Evolutionary conservation across 225 moss, liverwort and hornwort species (phyloP).

Genomic region (Polytrichum commune): DNA sequence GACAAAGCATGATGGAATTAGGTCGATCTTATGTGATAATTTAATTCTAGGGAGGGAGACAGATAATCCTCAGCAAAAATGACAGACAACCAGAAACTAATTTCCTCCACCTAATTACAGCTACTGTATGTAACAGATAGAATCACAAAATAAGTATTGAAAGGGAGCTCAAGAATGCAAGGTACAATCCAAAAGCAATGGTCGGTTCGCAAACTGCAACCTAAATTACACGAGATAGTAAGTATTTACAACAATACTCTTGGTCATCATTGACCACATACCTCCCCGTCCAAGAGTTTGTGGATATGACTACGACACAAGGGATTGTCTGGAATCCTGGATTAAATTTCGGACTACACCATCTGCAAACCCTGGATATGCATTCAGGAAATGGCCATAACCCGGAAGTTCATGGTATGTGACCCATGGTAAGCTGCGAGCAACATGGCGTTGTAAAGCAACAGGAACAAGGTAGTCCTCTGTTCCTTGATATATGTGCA

Average conservation of each 20-base stretch:
- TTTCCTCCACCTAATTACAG: too few relatives aligned
- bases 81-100: too few relatives aligned
- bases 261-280: background rate
- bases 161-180: too few relatives aligned
- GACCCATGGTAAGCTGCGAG: slow-evolving; percentile 69
- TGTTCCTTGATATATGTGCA: slow-evolving; percentile 87
- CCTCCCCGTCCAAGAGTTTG: background rate
- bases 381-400: slow-evolving; percentile 60
- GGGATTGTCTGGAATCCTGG: slow-evolving; percentile 19
- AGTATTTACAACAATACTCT: background rate
- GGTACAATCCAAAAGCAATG: too few relatives aligned
- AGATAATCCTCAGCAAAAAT: too few relatives aligned
- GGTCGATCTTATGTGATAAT: too few relatives aligned
- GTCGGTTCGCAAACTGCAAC: too few relatives aligned
- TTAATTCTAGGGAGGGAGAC: too few relatives aligned
- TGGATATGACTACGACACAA: background rate
- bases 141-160: too few relatives aligned
- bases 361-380: slow-evolving; percentile 58
- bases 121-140: too few relatives aligned
- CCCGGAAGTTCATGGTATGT: slow-evolving; percentile 77
- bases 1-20: too few relatives aligned
- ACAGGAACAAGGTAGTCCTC: slow-evolving; percentile 67
- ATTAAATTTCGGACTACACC: slow-evolving; percentile 56
- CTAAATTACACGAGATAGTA: too few relatives aligned
- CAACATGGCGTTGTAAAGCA: slow-evolving; percentile 59